A percentile compares a stretch with the other conserved stretches of the same genome.
These are phyloP conservation scores for Chaetothyriales sp. DNA, from an alignment of 2,329 filamentous ascomycete genomes.

Conservation along the genomic window DNA sequence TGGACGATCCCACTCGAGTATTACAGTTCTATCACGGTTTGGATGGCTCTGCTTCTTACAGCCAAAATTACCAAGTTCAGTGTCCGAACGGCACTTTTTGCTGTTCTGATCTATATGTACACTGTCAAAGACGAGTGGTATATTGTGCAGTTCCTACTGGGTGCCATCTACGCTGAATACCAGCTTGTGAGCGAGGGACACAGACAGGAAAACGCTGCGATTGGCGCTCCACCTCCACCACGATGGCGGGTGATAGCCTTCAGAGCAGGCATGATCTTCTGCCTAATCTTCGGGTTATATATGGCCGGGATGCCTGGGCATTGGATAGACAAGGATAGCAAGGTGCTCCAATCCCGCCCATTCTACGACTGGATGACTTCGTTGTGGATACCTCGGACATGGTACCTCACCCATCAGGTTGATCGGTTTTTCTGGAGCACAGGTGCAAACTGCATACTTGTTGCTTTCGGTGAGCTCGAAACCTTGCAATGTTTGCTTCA, in stretches of 20 bases:
- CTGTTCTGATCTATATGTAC: neutral
- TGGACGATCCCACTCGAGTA: constrained; percentile 35
- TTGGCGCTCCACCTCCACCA: neutral
- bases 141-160: neutral
- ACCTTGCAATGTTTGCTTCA: constrained; percentile 36
- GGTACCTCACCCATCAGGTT: neutral
- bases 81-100: neutral
- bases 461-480: neutral
- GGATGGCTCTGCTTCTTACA: neutral
- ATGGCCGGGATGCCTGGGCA: neutral
- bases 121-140: neutral
- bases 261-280: neutral
- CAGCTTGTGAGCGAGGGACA: neutral
- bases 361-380: neutral
- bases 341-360: neutral
- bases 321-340: neutral
- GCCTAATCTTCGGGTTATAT: neutral
- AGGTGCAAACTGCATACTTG: neutral
- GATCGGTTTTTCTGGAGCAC: neutral
- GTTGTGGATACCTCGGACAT: neutral
- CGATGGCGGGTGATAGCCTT: neutral
- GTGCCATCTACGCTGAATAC: neutral
- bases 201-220: neutral
- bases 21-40: constrained; percentile 23
- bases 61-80: neutral